Evolutionary conservation across 331 rosid genomes (phyloP).

Genomic region (Pyracantha coccinea): DNA sequence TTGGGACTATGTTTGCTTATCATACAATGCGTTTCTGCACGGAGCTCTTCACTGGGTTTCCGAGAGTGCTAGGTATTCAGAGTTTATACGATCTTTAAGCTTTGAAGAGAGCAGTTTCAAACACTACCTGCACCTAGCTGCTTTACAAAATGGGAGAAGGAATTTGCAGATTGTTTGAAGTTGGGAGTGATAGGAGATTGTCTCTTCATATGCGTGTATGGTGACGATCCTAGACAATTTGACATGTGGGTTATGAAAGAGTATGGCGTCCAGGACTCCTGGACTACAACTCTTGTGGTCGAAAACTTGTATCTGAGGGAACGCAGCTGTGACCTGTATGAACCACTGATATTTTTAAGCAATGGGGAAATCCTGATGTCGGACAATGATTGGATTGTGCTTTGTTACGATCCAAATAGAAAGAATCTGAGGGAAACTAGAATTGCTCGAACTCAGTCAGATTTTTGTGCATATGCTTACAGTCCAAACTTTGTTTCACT

Average conservation of each 20-base stretch:
- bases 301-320: neutral
- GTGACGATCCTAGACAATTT: neutral
- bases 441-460: neutral
- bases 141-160: neutral
- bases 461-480: neutral
- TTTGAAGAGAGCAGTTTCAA: neutral
- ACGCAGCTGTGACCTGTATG: neutral
- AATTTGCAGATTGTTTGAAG: neutral
- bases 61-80: neutral
- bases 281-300: neutral
- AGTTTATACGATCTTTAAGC: neutral
- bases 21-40: neutral
- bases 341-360: neutral
- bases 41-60: neutral
- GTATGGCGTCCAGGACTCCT: neutral
- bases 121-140: neutral
- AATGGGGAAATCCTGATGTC: neutral
- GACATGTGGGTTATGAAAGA: neutral
- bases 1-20: neutral
- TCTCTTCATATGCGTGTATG: neutral
- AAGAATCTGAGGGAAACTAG: neutral
- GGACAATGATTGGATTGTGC: neutral
- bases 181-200: neutral
- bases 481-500: neutral
- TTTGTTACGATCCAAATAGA: neutral